Percentiles rank a stretch among this genome's conserved stretches.
phyloP scores from a whole-genome alignment of 106 monocot genomes.

The Dendrobium chrysotoxum region DNA sequence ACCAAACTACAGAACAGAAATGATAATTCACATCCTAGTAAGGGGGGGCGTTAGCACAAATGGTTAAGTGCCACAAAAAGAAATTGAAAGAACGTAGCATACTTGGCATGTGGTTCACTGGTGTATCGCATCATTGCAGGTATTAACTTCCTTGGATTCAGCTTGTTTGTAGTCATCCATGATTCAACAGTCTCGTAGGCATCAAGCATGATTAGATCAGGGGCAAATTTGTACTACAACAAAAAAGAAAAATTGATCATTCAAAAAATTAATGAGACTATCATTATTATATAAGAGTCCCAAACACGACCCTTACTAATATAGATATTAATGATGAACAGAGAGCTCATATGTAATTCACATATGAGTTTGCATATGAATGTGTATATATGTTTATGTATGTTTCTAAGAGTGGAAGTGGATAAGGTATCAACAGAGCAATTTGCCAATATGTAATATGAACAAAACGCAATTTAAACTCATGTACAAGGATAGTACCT shows the following conservation, averaged over 20 bases:
- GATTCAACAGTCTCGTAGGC: conserved; percentile 99
- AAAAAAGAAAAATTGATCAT: conserved; percentile 12
- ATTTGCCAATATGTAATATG: background rate
- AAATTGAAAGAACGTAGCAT: conserved; percentile 10
- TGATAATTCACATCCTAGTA: background rate
- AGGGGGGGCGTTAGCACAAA: background rate
- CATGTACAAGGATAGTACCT: conserved; percentile 35
- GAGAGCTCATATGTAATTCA: background rate
- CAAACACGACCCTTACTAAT: background rate
- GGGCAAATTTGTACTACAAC: conserved; percentile 98
- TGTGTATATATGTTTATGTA: background rate
- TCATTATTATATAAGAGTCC: background rate
- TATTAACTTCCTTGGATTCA: conserved; percentile 93
- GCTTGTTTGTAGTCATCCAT: conserved; percentile 83
- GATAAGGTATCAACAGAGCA: background rate
- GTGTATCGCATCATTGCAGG: conserved; percentile 99
- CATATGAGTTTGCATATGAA: background rate
- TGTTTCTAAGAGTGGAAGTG: background rate
- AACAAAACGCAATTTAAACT: background rate
- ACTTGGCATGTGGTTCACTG: conserved; percentile 99
- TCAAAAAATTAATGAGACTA: background rate
- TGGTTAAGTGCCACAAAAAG: background rate
- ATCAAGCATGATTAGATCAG: conserved; percentile 95
- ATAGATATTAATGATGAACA: background rate
- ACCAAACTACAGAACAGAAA: background rate